Evolutionary conservation across 192 early-diverging fungal species (phyloP).

Genomic region (Gaertneriomyces sp.): DNA sequence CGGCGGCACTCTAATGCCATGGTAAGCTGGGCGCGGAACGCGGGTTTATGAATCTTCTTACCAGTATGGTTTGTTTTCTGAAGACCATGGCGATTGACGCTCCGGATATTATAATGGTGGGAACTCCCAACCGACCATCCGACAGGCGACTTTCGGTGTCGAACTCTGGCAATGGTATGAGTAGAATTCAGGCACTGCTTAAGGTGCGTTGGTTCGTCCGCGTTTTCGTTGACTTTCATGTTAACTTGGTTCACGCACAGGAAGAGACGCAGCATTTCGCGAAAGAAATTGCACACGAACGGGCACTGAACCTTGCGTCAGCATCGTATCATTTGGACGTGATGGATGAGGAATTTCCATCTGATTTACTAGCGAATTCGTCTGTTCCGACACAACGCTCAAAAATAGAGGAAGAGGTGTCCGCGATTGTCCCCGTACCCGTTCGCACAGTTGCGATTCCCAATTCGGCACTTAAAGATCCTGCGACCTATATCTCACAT

Average conservation of each 20-base stretch:
- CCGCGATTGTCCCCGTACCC: conserved; percentile 7
- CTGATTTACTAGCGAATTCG: neutral
- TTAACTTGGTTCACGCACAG: neutral
- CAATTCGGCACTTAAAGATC: conserved; percentile 38
- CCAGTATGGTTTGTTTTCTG: too few relatives aligned
- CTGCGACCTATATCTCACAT: conserved; percentile 39
- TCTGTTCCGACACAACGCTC: neutral
- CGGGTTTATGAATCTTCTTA: too few relatives aligned
- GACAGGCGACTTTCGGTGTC: too few relatives aligned
- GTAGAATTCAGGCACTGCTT: too few relatives aligned
- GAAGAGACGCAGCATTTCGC: conserved; percentile 23
- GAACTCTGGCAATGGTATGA: too few relatives aligned
- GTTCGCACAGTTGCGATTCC: conserved; percentile 33
- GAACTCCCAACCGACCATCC: too few relatives aligned
- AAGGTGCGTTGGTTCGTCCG: too few relatives aligned
- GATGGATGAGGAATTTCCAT: neutral
- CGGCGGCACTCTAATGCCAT: too few relatives aligned
- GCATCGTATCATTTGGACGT: neutral
- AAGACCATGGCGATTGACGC: too few relatives aligned
- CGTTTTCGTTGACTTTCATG: too few relatives aligned
- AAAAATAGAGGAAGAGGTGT: neutral
- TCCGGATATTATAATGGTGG: too few relatives aligned
- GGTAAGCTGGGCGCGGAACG: too few relatives aligned
- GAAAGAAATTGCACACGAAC: conserved; percentile 31
- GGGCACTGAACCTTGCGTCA: conserved; percentile 6